phyloP scores from a whole-genome alignment of 345 rosid species.

The Eucalyptus pauciflora region DNA sequence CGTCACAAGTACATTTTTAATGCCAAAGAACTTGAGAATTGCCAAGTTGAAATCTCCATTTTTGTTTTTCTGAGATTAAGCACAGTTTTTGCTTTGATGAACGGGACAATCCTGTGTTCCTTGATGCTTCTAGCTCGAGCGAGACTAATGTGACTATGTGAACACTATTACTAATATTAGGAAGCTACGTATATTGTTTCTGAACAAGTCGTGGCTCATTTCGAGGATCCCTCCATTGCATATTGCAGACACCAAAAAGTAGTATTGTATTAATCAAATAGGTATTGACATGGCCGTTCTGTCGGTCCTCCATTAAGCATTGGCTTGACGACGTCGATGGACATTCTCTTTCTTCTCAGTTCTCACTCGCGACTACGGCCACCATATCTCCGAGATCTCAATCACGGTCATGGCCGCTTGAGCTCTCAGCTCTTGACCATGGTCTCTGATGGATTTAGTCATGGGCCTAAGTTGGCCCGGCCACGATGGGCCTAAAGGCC shows the following conservation, averaged over 20 bases:
- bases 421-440: neutral
- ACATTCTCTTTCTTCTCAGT: no score
- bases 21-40: neutral
- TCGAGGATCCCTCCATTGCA: conserved; percentile 14
- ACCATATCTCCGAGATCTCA: neutral
- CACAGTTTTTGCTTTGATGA: neutral
- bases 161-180: neutral
- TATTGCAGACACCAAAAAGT: neutral
- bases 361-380: neutral
- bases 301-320: neutral
- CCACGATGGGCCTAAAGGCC: no score
- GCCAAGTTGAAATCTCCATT: neutral
- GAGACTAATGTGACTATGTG: neutral
- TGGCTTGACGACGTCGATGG: no score
- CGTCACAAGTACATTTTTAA: neutral
- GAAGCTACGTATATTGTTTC: neutral
- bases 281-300: neutral
- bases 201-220: neutral
- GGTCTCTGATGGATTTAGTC: no score
- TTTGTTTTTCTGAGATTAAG: neutral
- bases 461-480: no score
- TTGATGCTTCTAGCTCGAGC: neutral
- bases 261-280: neutral
- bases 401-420: neutral
- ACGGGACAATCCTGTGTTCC: neutral